These are phyloP conservation scores for Ogataea parapolymorpha DNA, from an alignment of 805 yeast genomes.

Conservation along the genomic window DNA sequence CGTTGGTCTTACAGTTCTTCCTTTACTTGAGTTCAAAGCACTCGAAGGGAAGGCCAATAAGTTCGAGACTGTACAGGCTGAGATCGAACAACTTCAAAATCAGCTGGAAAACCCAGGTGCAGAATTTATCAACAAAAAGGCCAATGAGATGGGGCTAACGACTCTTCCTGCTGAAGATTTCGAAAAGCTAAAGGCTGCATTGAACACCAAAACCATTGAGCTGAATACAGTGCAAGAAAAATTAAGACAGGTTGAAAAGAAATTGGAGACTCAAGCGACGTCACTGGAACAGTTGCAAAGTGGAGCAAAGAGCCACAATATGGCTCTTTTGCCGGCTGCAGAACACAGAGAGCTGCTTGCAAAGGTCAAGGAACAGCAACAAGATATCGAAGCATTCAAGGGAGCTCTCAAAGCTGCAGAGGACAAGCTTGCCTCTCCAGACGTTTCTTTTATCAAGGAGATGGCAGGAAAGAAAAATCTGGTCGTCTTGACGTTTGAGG, in stretches of 20 bases:
- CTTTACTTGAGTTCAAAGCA: slow-evolving; percentile 9
- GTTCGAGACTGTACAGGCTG: slow-evolving; percentile 7
- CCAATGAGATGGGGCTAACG: slow-evolving; percentile 25
- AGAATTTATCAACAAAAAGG: slow-evolving; percentile 28
- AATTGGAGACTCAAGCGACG: slow-evolving; percentile 1
- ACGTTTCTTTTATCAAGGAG: slow-evolving; percentile 22
- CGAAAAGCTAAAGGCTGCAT: background rate
- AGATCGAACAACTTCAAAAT: slow-evolving; percentile 9
- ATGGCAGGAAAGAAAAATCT: slow-evolving; percentile 20
- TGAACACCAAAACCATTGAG: background rate
- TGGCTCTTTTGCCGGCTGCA: slow-evolving; percentile 8
- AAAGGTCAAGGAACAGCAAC: slow-evolving; percentile 1
- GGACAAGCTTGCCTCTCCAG: slow-evolving; percentile 25
- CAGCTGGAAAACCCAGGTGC: slow-evolving; percentile 30
- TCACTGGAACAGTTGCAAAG: slow-evolving; percentile 29
- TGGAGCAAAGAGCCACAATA: slow-evolving; percentile 22
- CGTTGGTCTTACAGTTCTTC: slow-evolving; percentile 16
- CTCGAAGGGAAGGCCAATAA: slow-evolving; percentile 8
- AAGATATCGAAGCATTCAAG: background rate
- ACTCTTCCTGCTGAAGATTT: slow-evolving; percentile 14
- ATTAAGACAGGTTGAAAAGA: background rate
- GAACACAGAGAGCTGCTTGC: slow-evolving; percentile 7
- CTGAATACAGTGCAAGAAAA: background rate
- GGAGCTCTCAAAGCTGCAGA: slow-evolving; percentile 4
- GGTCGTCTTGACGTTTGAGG: slow-evolving; percentile 4